Percentiles rank a stretch among this genome's conserved stretches.
These are phyloP conservation scores for Rhizophora mangle DNA, from an alignment of 345 rosid species.

Conservation along the genomic window DNA sequence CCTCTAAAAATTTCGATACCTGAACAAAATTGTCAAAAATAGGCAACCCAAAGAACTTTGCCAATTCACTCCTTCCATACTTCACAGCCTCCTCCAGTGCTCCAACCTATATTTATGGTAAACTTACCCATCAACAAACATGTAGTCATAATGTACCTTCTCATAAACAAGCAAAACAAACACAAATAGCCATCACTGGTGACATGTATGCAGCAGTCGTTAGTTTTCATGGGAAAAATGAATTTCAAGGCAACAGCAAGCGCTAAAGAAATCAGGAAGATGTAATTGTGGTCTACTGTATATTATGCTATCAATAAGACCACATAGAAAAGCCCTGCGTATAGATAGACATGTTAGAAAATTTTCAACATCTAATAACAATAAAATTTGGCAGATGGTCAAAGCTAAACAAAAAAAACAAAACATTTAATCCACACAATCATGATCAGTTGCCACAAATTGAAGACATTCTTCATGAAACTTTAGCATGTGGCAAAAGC, in stretches of 20 bases:
- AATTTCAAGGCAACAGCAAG: not conserved
- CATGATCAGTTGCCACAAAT: not conserved
- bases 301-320: too few species aligned
- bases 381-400: not conserved
- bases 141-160: not conserved
- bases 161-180: not conserved
- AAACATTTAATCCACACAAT: not conserved
- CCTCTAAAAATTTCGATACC: conserved; percentile 37
- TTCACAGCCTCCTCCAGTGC: conserved; percentile 72
- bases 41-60: conserved; percentile 55
- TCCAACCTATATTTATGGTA: conserved; percentile 46
- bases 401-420: not conserved
- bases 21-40: conserved; percentile 58
- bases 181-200: not conserved
- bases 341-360: not conserved
- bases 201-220: not conserved
- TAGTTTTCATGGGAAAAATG: not conserved
- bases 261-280: not conserved
- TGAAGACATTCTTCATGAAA: not conserved
- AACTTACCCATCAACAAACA: not conserved
- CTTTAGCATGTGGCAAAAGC: not conserved
- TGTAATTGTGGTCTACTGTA: too few species aligned
- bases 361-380: not conserved
- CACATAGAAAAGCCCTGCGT: too few species aligned
- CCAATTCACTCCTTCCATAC: conserved; percentile 71